Evolutionary conservation across 2,329 filamentous ascomycete genomes (phyloP), one percentile per base, ranked within the genome.

Genomic region (Tothia fuscella): DNA sequence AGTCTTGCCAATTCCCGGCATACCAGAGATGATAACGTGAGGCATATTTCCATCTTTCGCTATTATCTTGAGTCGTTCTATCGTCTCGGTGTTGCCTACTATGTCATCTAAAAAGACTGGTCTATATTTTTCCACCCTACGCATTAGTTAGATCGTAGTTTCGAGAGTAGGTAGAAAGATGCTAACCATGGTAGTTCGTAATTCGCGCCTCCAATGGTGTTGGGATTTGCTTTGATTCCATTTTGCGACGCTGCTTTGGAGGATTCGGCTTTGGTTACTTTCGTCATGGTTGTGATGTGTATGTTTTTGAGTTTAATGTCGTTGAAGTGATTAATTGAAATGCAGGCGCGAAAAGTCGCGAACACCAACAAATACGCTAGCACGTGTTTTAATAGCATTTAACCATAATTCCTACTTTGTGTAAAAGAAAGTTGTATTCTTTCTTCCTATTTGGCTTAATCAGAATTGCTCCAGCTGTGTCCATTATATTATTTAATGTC

Each of bases 31-130:
- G 63, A 98, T 96, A 56, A 98, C 78, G 64, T 98, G 91, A 2
- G 91, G 91, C 88, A 98, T 95, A 65, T 98, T 98, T 53, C 91
- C 91, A 66, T 96, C 91, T 62, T 88, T 91, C 35, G 91, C 88
- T 53, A 98, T 96, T 55, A 98, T 96, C 60, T 96, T 96, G 53
- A 98, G 70, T 42, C 91, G 82, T 62, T 96, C 89, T 53, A 98
- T 87, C 1, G 91, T 98, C 61, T 98, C 91, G 16, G 85, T 93
- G 63, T 98, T 98, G 56, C 91, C 91, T 42, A 98, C 91, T 41
- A 98, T 80, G 65, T 98, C 89, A 64, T 96, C 87, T 22, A 98
- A 78, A 63, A 93, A 93, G 41, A 93, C 74, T 1, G 91, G 91
- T 29, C 91, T 76, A 67, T 96, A 98, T 62, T 98, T 98, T 65